Percentiles rank a stretch among this genome's conserved stretches.
These are phyloP conservation scores for Pseudogymnoascus sp. DNA, from an alignment of 2,329 filamentous ascomycete species.

Conservation along the genomic window DNA sequence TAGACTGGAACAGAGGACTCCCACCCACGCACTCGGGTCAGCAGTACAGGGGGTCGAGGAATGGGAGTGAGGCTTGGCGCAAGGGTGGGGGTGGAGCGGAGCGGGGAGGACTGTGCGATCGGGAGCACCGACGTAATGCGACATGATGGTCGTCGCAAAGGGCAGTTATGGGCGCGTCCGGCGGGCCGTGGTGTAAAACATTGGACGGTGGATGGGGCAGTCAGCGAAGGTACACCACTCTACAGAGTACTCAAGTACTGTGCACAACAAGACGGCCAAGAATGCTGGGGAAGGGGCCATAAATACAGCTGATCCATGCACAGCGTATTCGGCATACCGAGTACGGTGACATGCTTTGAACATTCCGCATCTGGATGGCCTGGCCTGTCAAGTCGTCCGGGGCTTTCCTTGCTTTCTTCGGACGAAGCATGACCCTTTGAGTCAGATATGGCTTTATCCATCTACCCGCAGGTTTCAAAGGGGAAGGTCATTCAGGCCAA, in stretches of 20 bases:
- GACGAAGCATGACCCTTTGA: neutral
- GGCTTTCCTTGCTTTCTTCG: neutral
- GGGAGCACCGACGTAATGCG: neutral
- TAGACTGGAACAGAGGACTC: neutral
- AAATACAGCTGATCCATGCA: neutral
- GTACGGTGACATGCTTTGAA: neutral
- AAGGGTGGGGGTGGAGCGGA: neutral
- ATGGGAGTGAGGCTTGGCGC: neutral
- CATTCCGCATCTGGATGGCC: neutral
- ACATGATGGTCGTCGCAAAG: neutral
- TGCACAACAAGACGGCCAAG: neutral
- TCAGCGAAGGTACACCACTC: neutral
- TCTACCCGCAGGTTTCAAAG: neutral
- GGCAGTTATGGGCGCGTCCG: conserved; percentile 1
- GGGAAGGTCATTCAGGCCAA: neutral
- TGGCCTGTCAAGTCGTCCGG: neutral
- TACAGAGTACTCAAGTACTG: neutral
- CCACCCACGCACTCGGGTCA: conserved; percentile 3
- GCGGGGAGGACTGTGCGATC: conserved; percentile 1
- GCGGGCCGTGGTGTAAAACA: neutral
- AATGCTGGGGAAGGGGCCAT: neutral
- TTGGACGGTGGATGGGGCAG: neutral
- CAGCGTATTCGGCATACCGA: neutral
- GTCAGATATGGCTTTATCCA: neutral
- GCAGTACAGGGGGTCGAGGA: neutral